phyloP scores from a whole-genome alignment of 1,284 basidiomycete species.

The Uromyces viciae-fabae region DNA sequence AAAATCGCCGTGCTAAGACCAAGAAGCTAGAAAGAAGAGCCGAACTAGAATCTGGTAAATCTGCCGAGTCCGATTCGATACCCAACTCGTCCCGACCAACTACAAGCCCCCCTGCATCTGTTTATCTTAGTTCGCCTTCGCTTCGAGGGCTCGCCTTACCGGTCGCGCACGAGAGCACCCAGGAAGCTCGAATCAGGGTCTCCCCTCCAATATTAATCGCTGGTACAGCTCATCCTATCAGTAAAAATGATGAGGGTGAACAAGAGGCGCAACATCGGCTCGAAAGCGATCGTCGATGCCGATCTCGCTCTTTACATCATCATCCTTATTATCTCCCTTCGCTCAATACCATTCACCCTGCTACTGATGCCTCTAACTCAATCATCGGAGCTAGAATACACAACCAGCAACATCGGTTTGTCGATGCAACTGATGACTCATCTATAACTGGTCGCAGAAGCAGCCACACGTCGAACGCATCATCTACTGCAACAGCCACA shows the following conservation, averaged over 20 bases:
- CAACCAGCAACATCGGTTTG: not conserved
- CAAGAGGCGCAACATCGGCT: constrained; percentile 4
- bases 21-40: constrained; percentile 50
- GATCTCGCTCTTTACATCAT: constrained; percentile 38
- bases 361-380: not conserved
- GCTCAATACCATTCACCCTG: not conserved
- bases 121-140: constrained; percentile 31
- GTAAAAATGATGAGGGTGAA: constrained; percentile 24
- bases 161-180: constrained; percentile 18
- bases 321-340: constrained; percentile 21
- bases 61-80: constrained; percentile 15
- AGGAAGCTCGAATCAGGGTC: not conserved
- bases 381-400: not conserved
- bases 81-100: not conserved
- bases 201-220: not conserved
- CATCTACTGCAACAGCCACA: constrained; percentile 19
- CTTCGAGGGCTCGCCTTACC: constrained; percentile 18
- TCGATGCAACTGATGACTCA: constrained; percentile 8
- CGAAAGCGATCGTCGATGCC: constrained; percentile 24
- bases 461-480: constrained; percentile 8
- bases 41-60: constrained; percentile 30
- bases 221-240: not conserved
- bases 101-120: constrained; percentile 39
- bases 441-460: not conserved
- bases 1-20: constrained; percentile 53